Evolutionary conservation across 305 asterid genomes (phyloP).

Genomic region (Fraxinus nigra): DNA sequence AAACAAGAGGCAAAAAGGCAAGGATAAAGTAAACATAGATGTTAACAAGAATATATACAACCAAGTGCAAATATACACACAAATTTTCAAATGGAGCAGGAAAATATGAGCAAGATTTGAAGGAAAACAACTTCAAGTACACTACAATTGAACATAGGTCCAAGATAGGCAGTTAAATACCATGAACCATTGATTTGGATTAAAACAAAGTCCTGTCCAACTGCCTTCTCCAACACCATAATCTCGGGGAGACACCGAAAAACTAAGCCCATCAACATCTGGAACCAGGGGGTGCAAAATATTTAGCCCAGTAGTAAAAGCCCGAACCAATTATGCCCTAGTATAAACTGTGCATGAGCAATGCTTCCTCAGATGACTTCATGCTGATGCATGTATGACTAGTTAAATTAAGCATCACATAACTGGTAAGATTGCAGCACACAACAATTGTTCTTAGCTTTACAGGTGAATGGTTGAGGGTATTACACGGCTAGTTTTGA

Average conservation of each 20-base stretch:
- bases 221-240: slow-evolving; percentile 88
- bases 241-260: slow-evolving; percentile 79
- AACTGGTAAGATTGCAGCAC: background rate
- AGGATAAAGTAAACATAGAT: background rate
- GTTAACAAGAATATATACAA: background rate
- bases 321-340: background rate
- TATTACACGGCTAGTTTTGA: background rate
- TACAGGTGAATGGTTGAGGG: background rate
- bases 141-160: background rate
- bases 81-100: slow-evolving; percentile 3
- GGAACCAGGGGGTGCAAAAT: slow-evolving; percentile 23
- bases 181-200: slow-evolving; percentile 73
- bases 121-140: slow-evolving; percentile 5
- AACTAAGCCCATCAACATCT: slow-evolving; percentile 61
- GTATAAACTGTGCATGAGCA: background rate
- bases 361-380: background rate
- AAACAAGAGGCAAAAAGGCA: background rate
- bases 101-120: background rate
- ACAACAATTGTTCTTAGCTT: background rate
- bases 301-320: slow-evolving; percentile 12
- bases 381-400: background rate
- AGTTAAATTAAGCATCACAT: background rate
- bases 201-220: slow-evolving; percentile 91
- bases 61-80: slow-evolving; percentile 3
- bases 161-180: slow-evolving; percentile 34